Percentiles rank a stretch among this genome's conserved stretches.
These are phyloP conservation scores for Canavalia gladiata DNA, from an alignment of 306 rosid species.

Conservation along the genomic window DNA sequence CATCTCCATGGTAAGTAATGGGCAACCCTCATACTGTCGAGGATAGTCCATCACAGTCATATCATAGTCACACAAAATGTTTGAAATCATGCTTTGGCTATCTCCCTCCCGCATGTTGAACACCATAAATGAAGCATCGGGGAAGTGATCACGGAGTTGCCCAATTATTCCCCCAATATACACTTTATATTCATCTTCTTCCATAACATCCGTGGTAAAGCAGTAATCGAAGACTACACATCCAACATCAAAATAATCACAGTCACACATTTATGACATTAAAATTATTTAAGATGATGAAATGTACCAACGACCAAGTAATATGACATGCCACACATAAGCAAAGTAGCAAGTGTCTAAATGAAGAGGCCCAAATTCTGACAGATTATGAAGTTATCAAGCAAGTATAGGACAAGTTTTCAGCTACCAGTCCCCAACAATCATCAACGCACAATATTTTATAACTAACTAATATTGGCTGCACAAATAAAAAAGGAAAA, in stretches of 20 bases:
- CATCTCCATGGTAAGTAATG: slow-evolving; percentile 92
- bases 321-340: slow-evolving; percentile 17
- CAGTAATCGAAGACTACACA: slow-evolving; percentile 93
- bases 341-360: slow-evolving; percentile 15
- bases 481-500: not conserved
- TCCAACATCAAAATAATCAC: slow-evolving; percentile 45
- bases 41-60: slow-evolving; percentile 99
- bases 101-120: slow-evolving; percentile 97
- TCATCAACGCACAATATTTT: slow-evolving; percentile 39
- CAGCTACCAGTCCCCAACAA: slow-evolving; percentile 13
- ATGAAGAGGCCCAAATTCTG: slow-evolving; percentile 3
- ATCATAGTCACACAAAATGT: slow-evolving; percentile 74
- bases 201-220: slow-evolving; percentile 87
- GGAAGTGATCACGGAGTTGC: slow-evolving; percentile 75
- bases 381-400: slow-evolving; percentile 31
- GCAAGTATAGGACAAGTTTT: slow-evolving; percentile 19
- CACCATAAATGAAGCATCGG: slow-evolving; percentile 93
- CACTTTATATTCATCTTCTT: slow-evolving; percentile 75
- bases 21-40: slow-evolving; percentile 93
- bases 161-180: slow-evolving; percentile 78
- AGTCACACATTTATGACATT: slow-evolving; percentile 29
- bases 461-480: slow-evolving; percentile 9
- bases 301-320: slow-evolving; percentile 16
- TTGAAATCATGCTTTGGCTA: slow-evolving; percentile 70
- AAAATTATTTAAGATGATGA: slow-evolving; percentile 41